Evolutionary conservation across 257 asterid species (phyloP).

Genomic region (Lithospermum erythrorhizon): DNA sequence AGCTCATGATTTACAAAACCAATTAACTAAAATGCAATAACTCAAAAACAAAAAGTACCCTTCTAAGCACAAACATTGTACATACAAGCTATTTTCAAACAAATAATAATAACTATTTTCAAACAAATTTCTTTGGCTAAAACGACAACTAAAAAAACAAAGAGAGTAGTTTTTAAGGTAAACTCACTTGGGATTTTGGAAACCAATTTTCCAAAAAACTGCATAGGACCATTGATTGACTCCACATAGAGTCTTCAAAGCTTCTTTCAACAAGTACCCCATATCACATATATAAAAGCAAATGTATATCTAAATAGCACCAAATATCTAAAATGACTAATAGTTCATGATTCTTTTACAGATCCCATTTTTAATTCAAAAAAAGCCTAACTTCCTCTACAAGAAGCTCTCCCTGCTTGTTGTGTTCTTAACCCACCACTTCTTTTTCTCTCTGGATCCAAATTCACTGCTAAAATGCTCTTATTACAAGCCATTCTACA

Average conservation of each 20-base stretch:
- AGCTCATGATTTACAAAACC: not conserved
- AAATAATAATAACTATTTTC: too few relatives aligned
- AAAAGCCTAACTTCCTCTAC: slow-evolving; percentile 83
- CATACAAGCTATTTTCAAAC: too few relatives aligned
- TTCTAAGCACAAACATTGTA: not conserved
- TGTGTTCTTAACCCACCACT: slow-evolving; percentile 93
- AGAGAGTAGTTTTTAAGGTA: slow-evolving; percentile 5
- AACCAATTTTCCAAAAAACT: slow-evolving; percentile 90
- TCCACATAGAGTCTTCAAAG: slow-evolving; percentile 91
- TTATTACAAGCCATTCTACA: slow-evolving; percentile 54
- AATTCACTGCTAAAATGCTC: slow-evolving; percentile 35
- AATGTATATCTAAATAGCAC: slow-evolving; percentile 9
- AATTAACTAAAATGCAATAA: not conserved
- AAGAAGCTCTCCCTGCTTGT: slow-evolving; percentile 99
- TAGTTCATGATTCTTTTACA: slow-evolving; percentile 6
- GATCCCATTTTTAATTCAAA: slow-evolving; percentile 12
- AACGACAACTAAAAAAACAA: not conserved
- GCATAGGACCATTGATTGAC: slow-evolving; percentile 94
- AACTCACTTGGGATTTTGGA: slow-evolving; percentile 84
- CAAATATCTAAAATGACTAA: slow-evolving; percentile 4
- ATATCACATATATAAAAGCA: slow-evolving; percentile 15
- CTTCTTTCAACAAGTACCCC: slow-evolving; percentile 94
- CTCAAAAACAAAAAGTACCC: not conserved
- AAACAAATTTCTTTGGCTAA: too few relatives aligned
- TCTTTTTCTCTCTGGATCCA: slow-evolving; percentile 89